phyloP scores from a whole-genome alignment of 164 flowering plant species.

The Macadamia tetraphylla region DNA sequence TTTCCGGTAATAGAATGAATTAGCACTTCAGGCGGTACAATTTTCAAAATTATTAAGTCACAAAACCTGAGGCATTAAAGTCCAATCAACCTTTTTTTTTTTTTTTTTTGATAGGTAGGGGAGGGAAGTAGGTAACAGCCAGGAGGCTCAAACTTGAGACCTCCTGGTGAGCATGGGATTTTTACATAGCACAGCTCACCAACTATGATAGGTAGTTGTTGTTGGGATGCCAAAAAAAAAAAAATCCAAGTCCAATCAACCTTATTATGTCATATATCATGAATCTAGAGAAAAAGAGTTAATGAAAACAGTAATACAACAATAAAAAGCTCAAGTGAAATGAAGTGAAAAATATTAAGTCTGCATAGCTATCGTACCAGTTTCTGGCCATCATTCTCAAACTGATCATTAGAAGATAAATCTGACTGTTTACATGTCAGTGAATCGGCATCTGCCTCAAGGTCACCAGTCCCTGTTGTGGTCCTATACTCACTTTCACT shows the following conservation, averaged over 20 bases:
- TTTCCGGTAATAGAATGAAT: too few relatives aligned
- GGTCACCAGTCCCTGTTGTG: constrained; percentile 52
- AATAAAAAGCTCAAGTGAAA: not conserved
- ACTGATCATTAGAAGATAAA: constrained; percentile 58
- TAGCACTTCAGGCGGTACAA: too few relatives aligned
- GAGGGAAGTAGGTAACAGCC: too few relatives aligned
- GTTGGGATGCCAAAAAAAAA: too few relatives aligned
- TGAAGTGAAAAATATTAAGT: not conserved
- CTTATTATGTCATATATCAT: not conserved
- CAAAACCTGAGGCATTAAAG: not conserved
- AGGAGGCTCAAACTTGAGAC: too few relatives aligned
- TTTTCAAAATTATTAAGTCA: too few relatives aligned
- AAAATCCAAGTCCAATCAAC: not conserved
- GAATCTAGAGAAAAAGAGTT: too few relatives aligned
- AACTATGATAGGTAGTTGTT: too few relatives aligned
- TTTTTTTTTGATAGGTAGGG: too few relatives aligned
- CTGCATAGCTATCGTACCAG: constrained; percentile 30
- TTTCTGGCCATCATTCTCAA: constrained; percentile 46
- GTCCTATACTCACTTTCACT: constrained; percentile 74
- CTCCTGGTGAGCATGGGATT: too few relatives aligned
- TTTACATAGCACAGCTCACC: too few relatives aligned
- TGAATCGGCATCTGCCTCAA: constrained; percentile 98
- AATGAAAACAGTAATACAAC: not conserved
- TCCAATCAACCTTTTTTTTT: not conserved
- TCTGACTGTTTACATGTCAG: constrained; percentile 70